phyloP scores from a whole-genome alignment of 2,329 filamentous ascomycete species.

The Trichoderma citrinoviride region DNA sequence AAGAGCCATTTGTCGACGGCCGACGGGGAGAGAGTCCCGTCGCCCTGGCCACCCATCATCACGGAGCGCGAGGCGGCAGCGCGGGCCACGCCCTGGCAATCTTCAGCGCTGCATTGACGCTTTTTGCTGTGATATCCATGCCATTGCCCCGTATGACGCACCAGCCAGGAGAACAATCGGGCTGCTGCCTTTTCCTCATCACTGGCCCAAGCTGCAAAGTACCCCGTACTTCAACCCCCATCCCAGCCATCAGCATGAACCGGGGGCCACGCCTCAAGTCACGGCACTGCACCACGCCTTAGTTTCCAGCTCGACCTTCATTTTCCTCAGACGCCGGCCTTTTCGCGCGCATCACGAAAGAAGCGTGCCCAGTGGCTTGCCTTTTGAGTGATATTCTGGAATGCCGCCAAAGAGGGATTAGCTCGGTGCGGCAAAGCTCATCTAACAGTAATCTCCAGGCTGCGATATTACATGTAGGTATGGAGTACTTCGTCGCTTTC shows the following conservation, averaged over 20 bases:
- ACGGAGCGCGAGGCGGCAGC: neutral
- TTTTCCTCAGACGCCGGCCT: constrained; percentile 5
- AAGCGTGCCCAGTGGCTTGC: constrained; percentile 7
- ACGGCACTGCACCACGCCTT: neutral
- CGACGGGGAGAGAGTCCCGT: too few species aligned
- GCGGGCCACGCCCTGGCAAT: neutral
- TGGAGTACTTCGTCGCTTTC: too few species aligned
- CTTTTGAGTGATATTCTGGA: constrained; percentile 22
- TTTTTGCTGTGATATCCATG: neutral
- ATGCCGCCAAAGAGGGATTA: constrained; percentile 5
- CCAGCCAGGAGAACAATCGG: constrained; percentile 11
- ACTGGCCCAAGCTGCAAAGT: neutral
- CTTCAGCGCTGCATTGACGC: constrained; percentile 4
- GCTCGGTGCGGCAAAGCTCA: neutral
- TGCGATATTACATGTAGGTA: too few species aligned
- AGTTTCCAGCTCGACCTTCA: too few species aligned
- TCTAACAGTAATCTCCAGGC: neutral
- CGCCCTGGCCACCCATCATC: neutral
- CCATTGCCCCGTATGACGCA: constrained; percentile 15
- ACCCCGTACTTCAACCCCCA: neutral
- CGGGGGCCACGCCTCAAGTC: too few species aligned
- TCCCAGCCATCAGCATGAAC: neutral
- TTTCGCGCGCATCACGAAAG: constrained; percentile 6
- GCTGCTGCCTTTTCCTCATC: neutral
- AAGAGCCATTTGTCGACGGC: constrained; percentile 2